These are phyloP conservation scores for Globisporangium yorkense DNA, from an alignment of 352 stramenopile species.

Conservation along the genomic window DNA sequence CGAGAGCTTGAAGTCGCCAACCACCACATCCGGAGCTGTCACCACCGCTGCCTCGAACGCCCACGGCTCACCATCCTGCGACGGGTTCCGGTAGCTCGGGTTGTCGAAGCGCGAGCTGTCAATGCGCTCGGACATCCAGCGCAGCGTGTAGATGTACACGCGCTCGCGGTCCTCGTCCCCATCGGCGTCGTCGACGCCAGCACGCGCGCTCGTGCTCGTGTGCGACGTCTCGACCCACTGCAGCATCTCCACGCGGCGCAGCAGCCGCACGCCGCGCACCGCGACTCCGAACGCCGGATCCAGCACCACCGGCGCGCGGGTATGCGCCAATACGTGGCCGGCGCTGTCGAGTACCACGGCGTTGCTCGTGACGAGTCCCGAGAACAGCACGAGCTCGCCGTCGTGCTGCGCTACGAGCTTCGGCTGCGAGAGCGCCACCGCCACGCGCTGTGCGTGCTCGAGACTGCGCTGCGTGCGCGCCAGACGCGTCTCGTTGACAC, in stretches of 20 bases:
- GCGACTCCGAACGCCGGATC: slow-evolving; percentile 58
- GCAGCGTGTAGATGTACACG: slow-evolving; percentile 69
- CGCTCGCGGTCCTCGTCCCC: slow-evolving; percentile 46
- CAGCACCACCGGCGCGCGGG: slow-evolving; percentile 39
- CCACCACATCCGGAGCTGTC: slow-evolving; percentile 27
- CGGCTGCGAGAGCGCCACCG: slow-evolving; percentile 22
- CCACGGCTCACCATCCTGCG: slow-evolving; percentile 42
- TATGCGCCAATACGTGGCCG: slow-evolving; percentile 20
- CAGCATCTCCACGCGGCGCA: slow-evolving; percentile 71
- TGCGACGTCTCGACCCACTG: slow-evolving; percentile 80
- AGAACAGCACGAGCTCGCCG: slow-evolving; percentile 33
- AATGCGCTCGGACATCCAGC: slow-evolving; percentile 43
- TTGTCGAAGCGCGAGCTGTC: slow-evolving; percentile 60
- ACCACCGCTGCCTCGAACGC: slow-evolving; percentile 27
- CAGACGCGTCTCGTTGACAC: slow-evolving; percentile 47
- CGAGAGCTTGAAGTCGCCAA: slow-evolving; percentile 54
- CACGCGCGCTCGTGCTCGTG: slow-evolving; percentile 31
- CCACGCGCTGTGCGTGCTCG: slow-evolving; percentile 35
- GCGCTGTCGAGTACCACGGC: slow-evolving; percentile 11
- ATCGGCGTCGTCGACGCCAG: slow-evolving; percentile 35
- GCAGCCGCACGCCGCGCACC: slow-evolving; percentile 54
- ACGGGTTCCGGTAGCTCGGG: slow-evolving; percentile 54
- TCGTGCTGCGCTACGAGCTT: slow-evolving; percentile 18
- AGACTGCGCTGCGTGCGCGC: slow-evolving; percentile 39
- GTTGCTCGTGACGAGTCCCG: slow-evolving; percentile 42